Conservation (phyloP, 1,139 yeast species). For the Scheffersomyces stambukii region DNA sequence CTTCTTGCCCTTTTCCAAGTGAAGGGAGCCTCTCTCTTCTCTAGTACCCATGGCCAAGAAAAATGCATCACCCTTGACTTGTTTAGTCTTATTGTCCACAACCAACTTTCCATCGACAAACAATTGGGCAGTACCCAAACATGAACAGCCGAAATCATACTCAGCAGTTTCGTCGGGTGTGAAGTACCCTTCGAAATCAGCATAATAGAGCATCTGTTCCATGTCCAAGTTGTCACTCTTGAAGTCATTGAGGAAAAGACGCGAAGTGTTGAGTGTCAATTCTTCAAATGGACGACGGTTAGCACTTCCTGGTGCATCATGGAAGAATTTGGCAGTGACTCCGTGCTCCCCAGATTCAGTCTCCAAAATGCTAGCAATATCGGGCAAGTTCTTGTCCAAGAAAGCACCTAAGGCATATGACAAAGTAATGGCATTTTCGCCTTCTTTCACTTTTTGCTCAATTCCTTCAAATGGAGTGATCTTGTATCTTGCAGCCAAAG, state of each 20-base stretch:
- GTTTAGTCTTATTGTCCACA: slow-evolving; percentile 54
- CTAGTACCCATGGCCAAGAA: slow-evolving; percentile 45
- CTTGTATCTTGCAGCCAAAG: slow-evolving; percentile 26
- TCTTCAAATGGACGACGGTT: slow-evolving; percentile 36
- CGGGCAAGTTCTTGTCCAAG: slow-evolving; percentile 27
- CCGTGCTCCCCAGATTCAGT: slow-evolving; percentile 38
- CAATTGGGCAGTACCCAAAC: slow-evolving; percentile 51
- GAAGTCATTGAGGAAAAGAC: slow-evolving; percentile 47
- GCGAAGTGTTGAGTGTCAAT: slow-evolving; percentile 26
- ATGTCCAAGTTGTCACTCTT: slow-evolving; percentile 22
- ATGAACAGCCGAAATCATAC: slow-evolving; percentile 49
- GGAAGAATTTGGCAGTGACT: slow-evolving; percentile 30
- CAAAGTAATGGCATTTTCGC: slow-evolving; percentile 16
- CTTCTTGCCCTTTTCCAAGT: slow-evolving; percentile 34
- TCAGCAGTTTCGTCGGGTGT: slow-evolving; percentile 44
- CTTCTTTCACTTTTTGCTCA: slow-evolving; percentile 19
- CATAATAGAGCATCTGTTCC: slow-evolving; percentile 27
- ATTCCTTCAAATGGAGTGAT: slow-evolving; percentile 33
- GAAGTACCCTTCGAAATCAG: slow-evolving; percentile 41
- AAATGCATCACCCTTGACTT: slow-evolving; percentile 45
- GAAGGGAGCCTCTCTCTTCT: slow-evolving; percentile 35
- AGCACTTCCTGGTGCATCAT: slow-evolving; percentile 28
- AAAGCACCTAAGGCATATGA: slow-evolving; percentile 29
- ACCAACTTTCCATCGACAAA: slow-evolving; percentile 49
- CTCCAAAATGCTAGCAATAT: slow-evolving; percentile 18